Evolutionary conservation across 192 early-diverging fungal genomes (phyloP), one percentile per base, ranked within the genome.

Genomic region (Lunasporangiospora selenospora): DNA sequence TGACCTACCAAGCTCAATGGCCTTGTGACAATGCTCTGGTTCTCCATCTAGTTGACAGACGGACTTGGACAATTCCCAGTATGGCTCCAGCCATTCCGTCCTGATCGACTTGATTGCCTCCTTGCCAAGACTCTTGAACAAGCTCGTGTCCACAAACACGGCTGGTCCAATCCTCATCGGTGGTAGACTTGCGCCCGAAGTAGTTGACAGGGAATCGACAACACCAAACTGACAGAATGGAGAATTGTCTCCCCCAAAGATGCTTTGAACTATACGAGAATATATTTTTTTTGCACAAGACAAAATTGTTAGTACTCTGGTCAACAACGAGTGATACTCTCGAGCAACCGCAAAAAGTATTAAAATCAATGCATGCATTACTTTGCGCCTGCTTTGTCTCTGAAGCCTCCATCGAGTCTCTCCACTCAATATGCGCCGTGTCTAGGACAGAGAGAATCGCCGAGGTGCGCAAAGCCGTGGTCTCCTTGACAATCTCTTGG

Each of bases 151-250:
- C 54, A 73, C 54, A 39, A 63, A 40, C 34, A 73, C 63, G 0
- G 58, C 23, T 2, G 69, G 69, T 15, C 69, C 69, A 8, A 73
- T 50, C 21, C 69, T 44, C 42, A 73, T 62, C 1, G 69, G 69
- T 5, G 60, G 59, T 4, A 61, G 40, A 8, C 53, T 16, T 26
- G 53, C 49, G 23, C 45, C 48, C 0, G 53, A 34, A 6, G 39
- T 16, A 2, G 39, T 24, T 23, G 24, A 41, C 10, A 47, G 69
- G 6, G 55, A n/a, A 16, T 73, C 69, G 6, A 73, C 19, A 2
- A 26, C 69, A 2, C 69, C 69, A 41, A 46, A 46, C 15, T 53
- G 32, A 33, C 55, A 63, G 39, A 45, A 73, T 15, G 69, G 59
- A 2, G 69, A 73, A 26, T 62, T 42, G 10, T 11, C 15, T n/a